Percentiles rank a stretch among this genome's conserved stretches.
phyloP scores from a whole-genome alignment of 805 yeast species.

The Lachancea sp. region DNA sequence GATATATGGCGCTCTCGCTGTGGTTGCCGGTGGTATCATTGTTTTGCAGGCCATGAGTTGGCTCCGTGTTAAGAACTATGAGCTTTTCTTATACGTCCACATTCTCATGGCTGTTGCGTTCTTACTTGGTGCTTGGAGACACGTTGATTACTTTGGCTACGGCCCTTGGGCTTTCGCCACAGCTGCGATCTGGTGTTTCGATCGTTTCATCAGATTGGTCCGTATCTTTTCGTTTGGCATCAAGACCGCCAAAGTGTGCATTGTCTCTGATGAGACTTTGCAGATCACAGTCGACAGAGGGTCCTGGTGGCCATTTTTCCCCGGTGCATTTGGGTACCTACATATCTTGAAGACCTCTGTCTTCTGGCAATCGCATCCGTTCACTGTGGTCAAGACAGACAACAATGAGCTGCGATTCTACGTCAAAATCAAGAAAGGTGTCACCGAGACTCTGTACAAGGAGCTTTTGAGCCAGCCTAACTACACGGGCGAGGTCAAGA shows the following conservation, averaged over 20 bases:
- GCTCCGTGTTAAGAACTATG: conserved; percentile 44
- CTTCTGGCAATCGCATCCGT: conserved; percentile 68
- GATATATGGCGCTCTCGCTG: conserved; percentile 32
- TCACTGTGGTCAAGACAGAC: conserved; percentile 41
- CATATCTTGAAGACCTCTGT: conserved; percentile 38
- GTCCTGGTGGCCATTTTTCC: conserved; percentile 22
- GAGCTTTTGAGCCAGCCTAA: conserved; percentile 26
- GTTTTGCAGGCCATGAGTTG: conserved; percentile 41
- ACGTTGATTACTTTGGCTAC: conserved; percentile 39
- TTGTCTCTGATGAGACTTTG: conserved; percentile 12
- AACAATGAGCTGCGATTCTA: conserved; percentile 36
- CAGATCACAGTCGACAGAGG: conserved; percentile 10
- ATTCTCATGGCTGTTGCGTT: conserved; percentile 40
- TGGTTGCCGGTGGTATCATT: conserved; percentile 35
- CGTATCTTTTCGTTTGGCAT: conserved; percentile 58
- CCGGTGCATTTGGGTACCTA: conserved; percentile 49
- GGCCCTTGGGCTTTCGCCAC: conserved; percentile 47
- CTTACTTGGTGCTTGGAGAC: conserved; percentile 44
- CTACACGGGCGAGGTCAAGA: conserved; percentile 31
- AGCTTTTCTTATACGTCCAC: conserved; percentile 40
- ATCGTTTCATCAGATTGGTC: conserved; percentile 50
- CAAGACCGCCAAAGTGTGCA: conserved; percentile 39
- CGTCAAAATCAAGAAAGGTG: conserved; percentile 46
- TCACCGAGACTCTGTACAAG: conserved; percentile 38
- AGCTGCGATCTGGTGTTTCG: conserved; percentile 65